Conservation (phyloP, 164 flowering plant genomes). For the Buxus sempervirens region DNA sequence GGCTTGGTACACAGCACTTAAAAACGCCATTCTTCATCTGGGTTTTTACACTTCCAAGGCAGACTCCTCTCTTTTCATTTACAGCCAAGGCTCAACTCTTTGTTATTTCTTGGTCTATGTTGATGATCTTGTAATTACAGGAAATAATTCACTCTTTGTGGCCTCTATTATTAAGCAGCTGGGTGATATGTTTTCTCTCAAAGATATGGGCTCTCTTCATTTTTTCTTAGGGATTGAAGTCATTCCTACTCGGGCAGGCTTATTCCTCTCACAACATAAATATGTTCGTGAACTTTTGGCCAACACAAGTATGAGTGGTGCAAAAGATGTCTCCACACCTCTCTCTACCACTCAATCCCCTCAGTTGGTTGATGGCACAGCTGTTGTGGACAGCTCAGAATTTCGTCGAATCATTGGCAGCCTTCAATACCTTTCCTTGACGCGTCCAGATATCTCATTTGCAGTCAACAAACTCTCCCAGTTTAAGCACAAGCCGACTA, state of each 20-base stretch:
- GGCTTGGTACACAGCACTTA: slow-evolving; percentile 9
- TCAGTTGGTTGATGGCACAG: neutral
- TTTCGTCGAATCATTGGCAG: neutral
- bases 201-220: slow-evolving; percentile 1
- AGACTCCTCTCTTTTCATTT: slow-evolving; percentile 10
- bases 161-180: neutral
- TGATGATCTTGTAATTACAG: slow-evolving; percentile 6
- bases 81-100: neutral
- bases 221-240: slow-evolving; percentile 13
- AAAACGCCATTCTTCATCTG: neutral
- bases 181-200: neutral
- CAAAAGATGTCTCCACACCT: slow-evolving; percentile 5
- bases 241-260: neutral
- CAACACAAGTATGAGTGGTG: neutral
- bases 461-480: neutral
- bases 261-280: slow-evolving; percentile 4
- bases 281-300: slow-evolving; percentile 4
- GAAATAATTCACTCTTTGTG: neutral
- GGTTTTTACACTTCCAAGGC: neutral
- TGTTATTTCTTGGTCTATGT: slow-evolving; percentile 9
- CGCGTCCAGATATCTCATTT: neutral
- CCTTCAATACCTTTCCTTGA: neutral
- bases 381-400: neutral
- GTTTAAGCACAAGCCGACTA: neutral
- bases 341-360: neutral